Base-by-base conservation (phyloP, 805 yeast species). In the Starmerella khaoyaiensis region DNA sequence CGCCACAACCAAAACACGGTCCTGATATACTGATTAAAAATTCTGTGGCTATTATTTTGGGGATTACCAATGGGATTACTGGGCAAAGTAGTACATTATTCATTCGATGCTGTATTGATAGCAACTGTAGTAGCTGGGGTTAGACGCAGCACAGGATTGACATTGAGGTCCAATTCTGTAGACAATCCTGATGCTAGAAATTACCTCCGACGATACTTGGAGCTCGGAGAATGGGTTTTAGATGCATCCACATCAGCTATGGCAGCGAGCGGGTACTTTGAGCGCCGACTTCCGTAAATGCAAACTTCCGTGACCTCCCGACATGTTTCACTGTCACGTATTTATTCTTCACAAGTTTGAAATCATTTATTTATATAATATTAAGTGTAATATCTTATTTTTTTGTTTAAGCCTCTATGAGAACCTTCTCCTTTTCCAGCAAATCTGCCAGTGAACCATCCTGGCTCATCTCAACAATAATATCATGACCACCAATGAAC, bases 401-500 rank as follows among this genome's bases (percentile, higher is more conserved):
- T 21, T 9, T 5, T 18, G 10, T 14, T 21, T 21, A 39, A 2
- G 25, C 40, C 10, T 90, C 84, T 21, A 84, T 74, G 40, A 87
- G 68, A 29, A 81, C 90, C 35, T 74, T 71, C 37, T 79, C 81
- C 39, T 71, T 63, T 47, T 86, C 96, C 35, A 90, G 66, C 44
- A 90, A 57, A 39, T 86, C 86, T 14, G 84, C 74, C 37, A 90
- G 71, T 54, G 87, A 95, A n/a, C 98, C 98, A 36, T 66, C 57
- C 45, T 57, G 54, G 27, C 93, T 81, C 97, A 90, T 86, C 39
- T 80, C 74, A 56, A 79, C 82, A 36, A 90, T 68, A 46, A 90
- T 86, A 60, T 90, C 99, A 62, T 96, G 90, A 4, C 99, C 99
- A 31, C 99, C 99, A 37, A 90, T 71, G 56, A 90, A 90, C 57